phyloP scores from a whole-genome alignment of 176 grass and related monocot species.

The Oryza glumipatula region DNA sequence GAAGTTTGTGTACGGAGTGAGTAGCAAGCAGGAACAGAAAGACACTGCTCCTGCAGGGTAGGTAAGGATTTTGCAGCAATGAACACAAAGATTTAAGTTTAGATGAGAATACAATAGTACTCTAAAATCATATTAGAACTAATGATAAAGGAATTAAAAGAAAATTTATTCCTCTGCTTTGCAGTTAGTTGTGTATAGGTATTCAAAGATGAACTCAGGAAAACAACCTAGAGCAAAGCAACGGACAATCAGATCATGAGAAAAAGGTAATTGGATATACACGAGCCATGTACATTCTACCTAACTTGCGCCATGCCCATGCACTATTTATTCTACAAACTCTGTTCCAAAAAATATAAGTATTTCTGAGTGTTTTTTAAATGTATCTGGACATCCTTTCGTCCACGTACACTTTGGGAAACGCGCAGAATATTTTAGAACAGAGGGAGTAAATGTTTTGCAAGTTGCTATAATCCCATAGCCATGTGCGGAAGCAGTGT shows the following conservation, averaged over 20 bases:
- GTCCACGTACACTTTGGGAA: too few species aligned
- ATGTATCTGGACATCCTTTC: too few species aligned
- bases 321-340: not conserved
- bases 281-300: not conserved
- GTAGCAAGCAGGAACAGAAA: not conserved
- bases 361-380: too few species aligned
- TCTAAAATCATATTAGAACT: not conserved
- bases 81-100: not conserved
- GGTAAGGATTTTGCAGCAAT: slow-evolving; percentile 7
- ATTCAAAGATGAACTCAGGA: not conserved
- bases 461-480: slow-evolving; percentile 9
- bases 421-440: too few species aligned
- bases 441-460: not conserved
- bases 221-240: slow-evolving; percentile 18
- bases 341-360: too few species aligned
- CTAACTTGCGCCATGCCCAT: slow-evolving; percentile 5
- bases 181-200: not conserved
- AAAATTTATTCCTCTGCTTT: not conserved
- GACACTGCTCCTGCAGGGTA: not conserved
- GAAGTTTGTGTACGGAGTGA: not conserved
- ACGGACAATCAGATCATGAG: not conserved
- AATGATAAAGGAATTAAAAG: slow-evolving; percentile 9
- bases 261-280: slow-evolving; percentile 11
- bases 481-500: not conserved
- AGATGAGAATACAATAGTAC: not conserved